These are phyloP conservation scores for Telfairia occidentalis DNA, from an alignment of 331 rosid genomes.

Conservation along the genomic window DNA sequence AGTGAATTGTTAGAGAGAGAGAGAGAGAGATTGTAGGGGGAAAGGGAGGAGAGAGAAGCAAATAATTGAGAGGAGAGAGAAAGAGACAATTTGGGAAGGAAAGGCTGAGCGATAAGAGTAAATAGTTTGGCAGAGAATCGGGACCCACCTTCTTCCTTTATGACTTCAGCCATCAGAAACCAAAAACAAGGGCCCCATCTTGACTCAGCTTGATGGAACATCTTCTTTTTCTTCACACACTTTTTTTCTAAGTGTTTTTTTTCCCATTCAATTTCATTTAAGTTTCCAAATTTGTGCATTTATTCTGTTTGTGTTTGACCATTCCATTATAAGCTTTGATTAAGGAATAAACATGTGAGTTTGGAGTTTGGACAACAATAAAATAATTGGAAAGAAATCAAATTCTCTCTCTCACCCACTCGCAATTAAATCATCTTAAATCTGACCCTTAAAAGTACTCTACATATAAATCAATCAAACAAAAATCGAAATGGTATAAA, in stretches of 20 bases:
- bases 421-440: no score
- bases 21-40: not conserved
- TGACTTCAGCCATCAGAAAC: not conserved
- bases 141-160: not conserved
- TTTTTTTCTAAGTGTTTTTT: not conserved
- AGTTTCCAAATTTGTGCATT: no score
- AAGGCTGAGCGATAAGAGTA: not conserved
- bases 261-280: not conserved
- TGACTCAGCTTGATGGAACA: conserved; percentile 14
- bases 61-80: conserved; percentile 6
- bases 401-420: no score
- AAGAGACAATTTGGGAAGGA: not conserved
- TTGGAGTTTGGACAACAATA: no score
- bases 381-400: no score
- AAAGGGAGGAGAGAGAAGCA: not conserved
- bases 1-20: not conserved
- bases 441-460: no score
- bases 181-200: not conserved
- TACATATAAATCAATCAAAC: no score
- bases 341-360: no score
- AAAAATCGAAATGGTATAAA: no score
- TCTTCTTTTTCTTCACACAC: not conserved
- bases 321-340: no score
- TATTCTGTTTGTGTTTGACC: no score
- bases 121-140: conserved; percentile 6